These are phyloP conservation scores for Domatiomyces catenatus DNA, from an alignment of 2,329 filamentous ascomycete species.

Conservation along the genomic window DNA sequence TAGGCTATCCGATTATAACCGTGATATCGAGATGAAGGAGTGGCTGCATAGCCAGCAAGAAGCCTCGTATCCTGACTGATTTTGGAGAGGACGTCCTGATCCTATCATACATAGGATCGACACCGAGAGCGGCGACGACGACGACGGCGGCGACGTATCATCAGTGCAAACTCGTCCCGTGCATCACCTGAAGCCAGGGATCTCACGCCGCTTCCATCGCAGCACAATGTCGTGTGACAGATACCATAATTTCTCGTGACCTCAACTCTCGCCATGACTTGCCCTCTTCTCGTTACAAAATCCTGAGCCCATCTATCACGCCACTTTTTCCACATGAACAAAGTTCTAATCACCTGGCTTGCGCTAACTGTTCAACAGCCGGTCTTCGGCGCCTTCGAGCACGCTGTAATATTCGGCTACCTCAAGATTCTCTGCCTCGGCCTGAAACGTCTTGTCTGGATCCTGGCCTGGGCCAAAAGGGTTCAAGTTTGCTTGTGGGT, in stretches of 20 bases:
- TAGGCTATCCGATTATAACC: background rate
- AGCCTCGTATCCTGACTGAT: background rate
- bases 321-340: background rate
- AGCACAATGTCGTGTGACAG: background rate
- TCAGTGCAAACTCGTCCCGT: background rate
- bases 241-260: background rate
- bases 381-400: conserved; percentile 71
- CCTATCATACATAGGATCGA: background rate
- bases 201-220: background rate
- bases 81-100: background rate
- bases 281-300: background rate
- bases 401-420: conserved; percentile 90
- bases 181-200: background rate
- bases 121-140: background rate
- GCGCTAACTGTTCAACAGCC: conserved; percentile 45
- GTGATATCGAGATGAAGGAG: too few relatives aligned
- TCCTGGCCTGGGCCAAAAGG: conserved; percentile 89
- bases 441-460: conserved; percentile 85
- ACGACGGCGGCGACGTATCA: background rate
- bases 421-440: conserved; percentile 86
- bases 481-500: conserved; percentile 47
- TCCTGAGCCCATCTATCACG: background rate
- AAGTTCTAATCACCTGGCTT: background rate
- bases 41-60: background rate
- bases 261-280: background rate